Evolutionary conservation across 2,329 filamentous ascomycete genomes (phyloP).

Genomic region (Sporothrix phasma): DNA sequence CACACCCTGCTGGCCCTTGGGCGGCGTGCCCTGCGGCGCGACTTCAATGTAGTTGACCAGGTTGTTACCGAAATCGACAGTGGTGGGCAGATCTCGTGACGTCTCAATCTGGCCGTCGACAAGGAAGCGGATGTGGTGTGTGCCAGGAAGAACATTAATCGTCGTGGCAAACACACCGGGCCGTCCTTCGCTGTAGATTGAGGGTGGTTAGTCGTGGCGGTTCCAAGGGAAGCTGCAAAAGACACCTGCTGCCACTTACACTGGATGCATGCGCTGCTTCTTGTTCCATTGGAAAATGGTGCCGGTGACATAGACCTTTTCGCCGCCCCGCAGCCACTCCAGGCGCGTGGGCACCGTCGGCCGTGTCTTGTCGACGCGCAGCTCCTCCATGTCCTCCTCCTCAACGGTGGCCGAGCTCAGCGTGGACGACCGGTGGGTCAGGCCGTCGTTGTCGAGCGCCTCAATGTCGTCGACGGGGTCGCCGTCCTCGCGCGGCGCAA

Average conservation of each 20-base stretch:
- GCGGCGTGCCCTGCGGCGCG: conserved; percentile 58
- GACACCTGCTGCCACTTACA: conserved; percentile 54
- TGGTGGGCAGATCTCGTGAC: conserved; percentile 77
- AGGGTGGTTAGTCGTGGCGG: background rate
- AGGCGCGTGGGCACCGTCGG: conserved; percentile 75
- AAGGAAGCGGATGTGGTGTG: conserved; percentile 92
- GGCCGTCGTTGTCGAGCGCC: conserved; percentile 36
- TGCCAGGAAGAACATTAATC: conserved; percentile 80
- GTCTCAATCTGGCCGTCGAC: conserved; percentile 91
- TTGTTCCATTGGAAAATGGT: conserved; percentile 97
- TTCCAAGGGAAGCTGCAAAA: background rate
- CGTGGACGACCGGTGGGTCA: conserved; percentile 47
- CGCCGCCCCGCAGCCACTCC: conserved; percentile 73
- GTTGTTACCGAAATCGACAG: conserved; percentile 96
- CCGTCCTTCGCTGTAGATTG: conserved; percentile 36
- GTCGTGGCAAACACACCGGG: conserved; percentile 62
- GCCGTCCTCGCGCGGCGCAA: conserved; percentile 54
- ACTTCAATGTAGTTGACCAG: conserved; percentile 98
- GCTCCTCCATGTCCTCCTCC: conserved; percentile 59
- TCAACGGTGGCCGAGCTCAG: conserved; percentile 49
- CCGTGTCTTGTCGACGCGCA: conserved; percentile 62
- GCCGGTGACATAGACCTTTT: conserved; percentile 92
- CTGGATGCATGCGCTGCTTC: conserved; percentile 77
- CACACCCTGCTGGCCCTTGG: conserved; percentile 15
- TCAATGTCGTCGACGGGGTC: conserved; percentile 45